Evolutionary conservation across 257 asterid species (phyloP).

Genomic region (Rhazya stricta): DNA sequence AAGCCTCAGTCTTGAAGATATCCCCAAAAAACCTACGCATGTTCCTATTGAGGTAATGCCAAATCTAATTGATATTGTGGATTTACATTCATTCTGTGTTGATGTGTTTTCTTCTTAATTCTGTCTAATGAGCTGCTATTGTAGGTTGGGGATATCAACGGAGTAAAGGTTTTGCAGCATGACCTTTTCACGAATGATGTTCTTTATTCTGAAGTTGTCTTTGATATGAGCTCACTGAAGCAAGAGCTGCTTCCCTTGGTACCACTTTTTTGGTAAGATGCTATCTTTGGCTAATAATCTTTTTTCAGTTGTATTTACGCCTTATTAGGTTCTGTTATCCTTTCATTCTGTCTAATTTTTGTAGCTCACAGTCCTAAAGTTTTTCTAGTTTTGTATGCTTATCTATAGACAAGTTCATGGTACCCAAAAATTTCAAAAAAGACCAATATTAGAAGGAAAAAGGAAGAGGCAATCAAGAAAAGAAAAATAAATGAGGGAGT

Average conservation of each 20-base stretch:
- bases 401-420: background rate
- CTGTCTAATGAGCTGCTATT: slow-evolving; percentile 21
- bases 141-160: slow-evolving; percentile 79
- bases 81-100: slow-evolving; percentile 7
- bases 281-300: background rate
- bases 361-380: background rate
- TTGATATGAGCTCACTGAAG: slow-evolving; percentile 80
- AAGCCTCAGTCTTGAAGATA: slow-evolving; percentile 78
- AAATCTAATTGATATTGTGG: slow-evolving; percentile 7
- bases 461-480: background rate
- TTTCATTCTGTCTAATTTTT: background rate
- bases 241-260: slow-evolving; percentile 92
- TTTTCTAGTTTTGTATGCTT: background rate
- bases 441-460: background rate
- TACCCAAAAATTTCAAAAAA: background rate
- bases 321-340: background rate
- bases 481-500: too few relatives aligned
- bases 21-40: slow-evolving; percentile 71
- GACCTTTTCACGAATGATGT: slow-evolving; percentile 97
- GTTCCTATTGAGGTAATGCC: slow-evolving; percentile 80
- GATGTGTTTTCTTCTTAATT: slow-evolving; percentile 19
- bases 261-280: slow-evolving; percentile 93
- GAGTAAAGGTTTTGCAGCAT: slow-evolving; percentile 70
- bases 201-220: slow-evolving; percentile 91
- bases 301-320: background rate